phyloP scores from a whole-genome alignment of 2,329 filamentous ascomycete species.

The Ramularia endophylla region DNA sequence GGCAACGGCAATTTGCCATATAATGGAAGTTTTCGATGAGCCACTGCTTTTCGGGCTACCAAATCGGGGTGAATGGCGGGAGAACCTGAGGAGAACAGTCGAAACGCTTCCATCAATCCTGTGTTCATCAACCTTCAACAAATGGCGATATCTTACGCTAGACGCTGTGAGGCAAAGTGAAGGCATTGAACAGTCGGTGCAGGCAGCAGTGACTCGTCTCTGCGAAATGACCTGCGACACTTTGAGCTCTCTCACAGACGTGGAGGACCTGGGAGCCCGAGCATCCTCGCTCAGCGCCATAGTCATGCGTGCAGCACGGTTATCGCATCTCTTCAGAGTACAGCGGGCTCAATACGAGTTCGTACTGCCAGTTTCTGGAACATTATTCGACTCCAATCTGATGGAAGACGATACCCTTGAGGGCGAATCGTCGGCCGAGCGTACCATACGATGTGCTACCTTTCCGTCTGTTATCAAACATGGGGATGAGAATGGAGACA shows the following conservation, averaged over 20 bases:
- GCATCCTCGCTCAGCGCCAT: conserved; percentile 22
- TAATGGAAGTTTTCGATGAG: conserved; percentile 58
- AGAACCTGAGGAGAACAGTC: conserved; percentile 18
- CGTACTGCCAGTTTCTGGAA: conserved; percentile 20
- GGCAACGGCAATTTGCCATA: conserved; percentile 53
- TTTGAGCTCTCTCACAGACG: conserved; percentile 23
- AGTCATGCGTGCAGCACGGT: conserved; percentile 23
- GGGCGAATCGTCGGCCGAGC: conserved; percentile 50
- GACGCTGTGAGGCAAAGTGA: conserved; percentile 51
- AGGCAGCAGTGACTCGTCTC: conserved; percentile 18
- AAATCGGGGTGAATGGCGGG: conserved; percentile 35
- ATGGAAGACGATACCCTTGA: conserved; percentile 63
- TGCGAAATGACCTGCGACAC: conserved; percentile 23
- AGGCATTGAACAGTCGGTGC: conserved; percentile 16
- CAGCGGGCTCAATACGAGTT: conserved; percentile 30
- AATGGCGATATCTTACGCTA: conserved; percentile 62
- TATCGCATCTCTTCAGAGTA: conserved; percentile 27
- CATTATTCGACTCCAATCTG: conserved; percentile 48
- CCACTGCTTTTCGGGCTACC: conserved; percentile 58
- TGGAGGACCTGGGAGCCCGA: conserved; percentile 17
- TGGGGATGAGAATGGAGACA: conserved; percentile 59
- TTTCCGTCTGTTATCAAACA: conserved; percentile 61
- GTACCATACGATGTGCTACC: conserved; percentile 56
- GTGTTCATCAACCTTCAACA: conserved; percentile 50
- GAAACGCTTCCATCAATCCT: conserved; percentile 20